Base-by-base conservation (phyloP, 1,139 yeast species). In the Suhomyces atakaporum region DNA sequence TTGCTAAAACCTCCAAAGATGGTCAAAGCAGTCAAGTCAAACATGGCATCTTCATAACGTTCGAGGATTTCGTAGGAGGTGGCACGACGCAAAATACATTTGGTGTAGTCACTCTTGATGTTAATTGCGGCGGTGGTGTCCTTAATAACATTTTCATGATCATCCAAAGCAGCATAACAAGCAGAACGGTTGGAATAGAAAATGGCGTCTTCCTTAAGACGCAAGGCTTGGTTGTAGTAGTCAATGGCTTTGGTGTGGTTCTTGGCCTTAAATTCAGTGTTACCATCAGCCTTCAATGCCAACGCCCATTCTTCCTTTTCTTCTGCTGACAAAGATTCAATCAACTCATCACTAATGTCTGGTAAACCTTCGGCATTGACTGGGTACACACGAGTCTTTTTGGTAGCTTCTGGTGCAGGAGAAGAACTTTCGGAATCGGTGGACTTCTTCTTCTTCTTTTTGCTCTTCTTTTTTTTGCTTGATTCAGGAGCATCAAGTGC, bases 181-280 rank as follows among this genome's bases (percentile, higher is more conserved):
- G 98, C 98, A 16, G 97, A 89, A 65, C 96, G 79, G 70, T 90
- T 90, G 44, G 97, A 88, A 67, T 84, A 90, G 66, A 78, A 92
- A 28, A 90, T 85, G 11, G 97, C 90, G 61, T 92, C 97, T 46
- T 73, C 65, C 56, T 81, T 81, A 56, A 88, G 73, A 43, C 73
- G 62, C 51, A 94, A 72, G 10, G 98, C 97, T 42, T 77, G 79
- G 29, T 86, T 62, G 67, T 92, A 92, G 61, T 73, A 82, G 33
- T 76, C 78, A 53, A 89, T 79, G 27, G 97, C 97, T 25, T 75
- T 72, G 38, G 77, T 73, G 58, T 74, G 86, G 40, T 84, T 69
- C 65, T 86, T 83, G 41, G 67, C 63, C 61, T 83, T 84, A 72
- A 86, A 92, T 43, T 73, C 81, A 40, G 73, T 73, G 63, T 92